Conservation (phyloP, 2,329 filamentous ascomycete genomes). For the Pyrenophora seminiperda region DNA sequence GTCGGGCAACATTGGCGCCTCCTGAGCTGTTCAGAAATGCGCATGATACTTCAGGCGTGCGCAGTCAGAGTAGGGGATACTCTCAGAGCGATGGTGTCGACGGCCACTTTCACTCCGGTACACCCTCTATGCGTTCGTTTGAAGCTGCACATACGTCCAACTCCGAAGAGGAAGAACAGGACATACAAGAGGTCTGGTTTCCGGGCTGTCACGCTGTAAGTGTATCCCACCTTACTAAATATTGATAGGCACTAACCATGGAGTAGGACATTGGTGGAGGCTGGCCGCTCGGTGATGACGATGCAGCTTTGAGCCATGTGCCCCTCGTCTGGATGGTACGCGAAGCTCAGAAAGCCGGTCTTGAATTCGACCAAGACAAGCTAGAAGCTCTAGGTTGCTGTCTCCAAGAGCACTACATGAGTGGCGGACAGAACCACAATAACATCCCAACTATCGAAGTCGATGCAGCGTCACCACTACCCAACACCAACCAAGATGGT, state of each 20-base stretch:
- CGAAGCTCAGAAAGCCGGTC: constrained; percentile 67
- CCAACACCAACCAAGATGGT: constrained; percentile 4
- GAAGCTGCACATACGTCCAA: constrained; percentile 30
- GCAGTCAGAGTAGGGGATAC: constrained; percentile 40
- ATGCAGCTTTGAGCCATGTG: constrained; percentile 66
- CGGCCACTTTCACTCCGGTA: constrained; percentile 13
- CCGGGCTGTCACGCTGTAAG: constrained; percentile 70
- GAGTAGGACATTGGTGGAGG: constrained; percentile 72
- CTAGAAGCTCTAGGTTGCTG: constrained; percentile 69
- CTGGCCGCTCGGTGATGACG: constrained; percentile 66
- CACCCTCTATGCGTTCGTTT: constrained; percentile 42
- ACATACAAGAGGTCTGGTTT: constrained; percentile 83
- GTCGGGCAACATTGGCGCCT: constrained; percentile 34
- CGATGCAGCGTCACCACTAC: constrained; percentile 33
- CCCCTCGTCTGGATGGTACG: constrained; percentile 74
- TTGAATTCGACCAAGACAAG: constrained; percentile 72
- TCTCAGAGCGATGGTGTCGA: constrained; percentile 20
- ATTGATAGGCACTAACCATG: constrained; percentile 11
- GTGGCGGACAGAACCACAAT: constrained; percentile 7
- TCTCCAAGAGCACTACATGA: constrained; percentile 46
- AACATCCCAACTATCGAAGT: constrained; percentile 42
- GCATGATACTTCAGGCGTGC: constrained; percentile 44
- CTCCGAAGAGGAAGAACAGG: constrained; percentile 59
- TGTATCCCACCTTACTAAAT: not conserved
- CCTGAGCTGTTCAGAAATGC: constrained; percentile 39